Conservation (phyloP, 2,329 filamentous ascomycete species). For the Rasamsonia emersonii region DNA sequence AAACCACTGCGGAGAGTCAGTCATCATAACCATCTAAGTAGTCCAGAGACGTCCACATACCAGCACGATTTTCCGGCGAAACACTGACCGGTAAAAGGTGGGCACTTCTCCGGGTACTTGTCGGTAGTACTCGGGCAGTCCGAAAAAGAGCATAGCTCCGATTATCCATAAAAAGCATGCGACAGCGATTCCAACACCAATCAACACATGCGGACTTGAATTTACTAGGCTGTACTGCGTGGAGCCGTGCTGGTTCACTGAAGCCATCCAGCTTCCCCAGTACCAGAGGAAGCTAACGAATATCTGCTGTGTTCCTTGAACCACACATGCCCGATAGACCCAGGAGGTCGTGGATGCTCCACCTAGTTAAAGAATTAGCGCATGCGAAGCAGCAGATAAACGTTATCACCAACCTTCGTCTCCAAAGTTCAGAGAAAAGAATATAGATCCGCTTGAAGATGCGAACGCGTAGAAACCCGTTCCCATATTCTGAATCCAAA, state of each 20-base stretch:
- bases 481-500: conserved; percentile 47
- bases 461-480: conserved; percentile 51
- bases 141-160: conserved; percentile 41
- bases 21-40: no score
- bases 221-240: conserved; percentile 7
- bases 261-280: conserved; percentile 43
- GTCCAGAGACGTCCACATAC: no score
- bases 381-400: no score
- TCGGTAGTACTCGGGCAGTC: conserved; percentile 52
- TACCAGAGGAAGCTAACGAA: conserved; percentile 54
- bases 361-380: no score
- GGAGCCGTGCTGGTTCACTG: conserved; percentile 5
- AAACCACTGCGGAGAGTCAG: conserved; percentile 39
- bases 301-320: conserved; percentile 55
- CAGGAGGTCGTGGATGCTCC: conserved; percentile 50
- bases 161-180: conserved; percentile 44
- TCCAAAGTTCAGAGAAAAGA: conserved; percentile 55
- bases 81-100: conserved; percentile 47
- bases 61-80: conserved; percentile 43
- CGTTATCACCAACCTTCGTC: conserved; percentile 39
- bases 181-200: conserved; percentile 34
- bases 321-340: conserved; percentile 52
- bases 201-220: conserved; percentile 10
- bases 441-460: conserved; percentile 50
- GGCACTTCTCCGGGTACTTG: conserved; percentile 50